Evolutionary conservation across 306 rosid genomes (phyloP), one percentile per base, ranked within the genome.

Genomic region (Myrica gale): DNA sequence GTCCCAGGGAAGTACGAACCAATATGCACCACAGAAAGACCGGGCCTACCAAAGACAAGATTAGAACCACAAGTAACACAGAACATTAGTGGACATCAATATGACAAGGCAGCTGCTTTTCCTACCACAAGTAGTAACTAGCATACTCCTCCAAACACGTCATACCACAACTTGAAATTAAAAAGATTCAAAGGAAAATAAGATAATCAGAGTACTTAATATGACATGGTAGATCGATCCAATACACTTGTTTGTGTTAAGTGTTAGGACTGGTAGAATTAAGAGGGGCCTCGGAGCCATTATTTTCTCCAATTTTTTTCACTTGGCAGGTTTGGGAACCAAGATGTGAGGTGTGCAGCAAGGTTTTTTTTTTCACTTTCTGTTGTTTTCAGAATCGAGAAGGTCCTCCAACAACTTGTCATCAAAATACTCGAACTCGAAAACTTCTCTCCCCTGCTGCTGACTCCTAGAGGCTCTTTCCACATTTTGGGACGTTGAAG

Each of bases 371-470:
- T 77, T 48, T 15, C 48, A 65, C 57, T 56, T 78, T 19, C 17
- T 39, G 41, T 70, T 62, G 11, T 72, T 26, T 39, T 83, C 83
- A 69, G 55, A 81, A 52, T 88, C 90, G 17, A 90, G 87, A 77
- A 90, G 96, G 46, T 90, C 96, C 48, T 92, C 93, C 50, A 90
- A 74, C 81, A 90, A 72, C 26, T 83, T 84, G 17, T 90, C 91
- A 73, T 92, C 96, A 55, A 88, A 75, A 65, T 73, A 92, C 87
- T 88, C 91, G 45, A 90, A 86, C 23, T 85, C 90, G 0, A 90
- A 16, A 42, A 92, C 91, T 68, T 78, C 79, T 72, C 65, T 82
- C 46, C 43, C 84, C 21, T 10, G 37, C 68, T 80, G 62, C 3
- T 46, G 69, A 63, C 44, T 42, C 4, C 39, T 19, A 3, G 54